phyloP scores from a whole-genome alignment of 2,329 filamentous ascomycete species.

The Trichoderma sp. region DNA sequence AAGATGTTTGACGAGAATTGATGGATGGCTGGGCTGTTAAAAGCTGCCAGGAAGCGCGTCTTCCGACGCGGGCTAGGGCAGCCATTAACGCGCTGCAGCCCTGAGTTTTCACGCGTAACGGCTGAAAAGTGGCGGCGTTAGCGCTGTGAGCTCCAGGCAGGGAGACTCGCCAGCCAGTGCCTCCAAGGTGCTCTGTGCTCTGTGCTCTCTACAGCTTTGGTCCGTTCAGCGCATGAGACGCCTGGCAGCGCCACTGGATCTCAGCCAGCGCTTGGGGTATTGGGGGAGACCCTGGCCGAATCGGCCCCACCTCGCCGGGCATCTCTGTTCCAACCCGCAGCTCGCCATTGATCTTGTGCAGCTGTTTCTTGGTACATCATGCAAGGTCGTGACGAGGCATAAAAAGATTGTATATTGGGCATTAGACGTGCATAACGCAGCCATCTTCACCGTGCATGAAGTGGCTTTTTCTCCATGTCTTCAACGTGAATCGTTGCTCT shows the following conservation, averaged over 20 bases:
- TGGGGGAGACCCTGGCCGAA: constrained; percentile 4
- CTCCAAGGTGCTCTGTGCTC: neutral
- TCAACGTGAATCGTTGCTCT: neutral
- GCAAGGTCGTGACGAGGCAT: neutral
- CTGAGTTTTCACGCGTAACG: constrained; percentile 1
- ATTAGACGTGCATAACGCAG: neutral
- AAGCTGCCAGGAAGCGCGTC: constrained; percentile 11
- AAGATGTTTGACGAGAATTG: neutral
- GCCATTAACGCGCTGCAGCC: constrained; percentile 20
- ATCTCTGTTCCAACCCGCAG: neutral
- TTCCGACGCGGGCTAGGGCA: constrained; percentile 10
- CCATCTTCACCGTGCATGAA: neutral
- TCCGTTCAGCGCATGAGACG: neutral
- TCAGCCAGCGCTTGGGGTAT: neutral
- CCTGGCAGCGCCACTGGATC: constrained; percentile 6
- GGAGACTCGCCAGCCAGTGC: neutral
- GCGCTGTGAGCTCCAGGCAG: constrained; percentile 11
- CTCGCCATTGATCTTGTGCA: neutral
- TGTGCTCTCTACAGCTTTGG: neutral
- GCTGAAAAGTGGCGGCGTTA: constrained; percentile 16
- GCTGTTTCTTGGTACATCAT: neutral
- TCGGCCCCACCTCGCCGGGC: constrained; percentile 5
- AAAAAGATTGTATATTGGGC: neutral
- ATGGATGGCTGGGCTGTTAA: neutral
- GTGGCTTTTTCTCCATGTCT: neutral